Percentiles rank a stretch among this genome's conserved stretches.
These are phyloP conservation scores for Coemansia sp. DNA, from an alignment of 192 early-diverging fungal genomes.

Conservation along the genomic window DNA sequence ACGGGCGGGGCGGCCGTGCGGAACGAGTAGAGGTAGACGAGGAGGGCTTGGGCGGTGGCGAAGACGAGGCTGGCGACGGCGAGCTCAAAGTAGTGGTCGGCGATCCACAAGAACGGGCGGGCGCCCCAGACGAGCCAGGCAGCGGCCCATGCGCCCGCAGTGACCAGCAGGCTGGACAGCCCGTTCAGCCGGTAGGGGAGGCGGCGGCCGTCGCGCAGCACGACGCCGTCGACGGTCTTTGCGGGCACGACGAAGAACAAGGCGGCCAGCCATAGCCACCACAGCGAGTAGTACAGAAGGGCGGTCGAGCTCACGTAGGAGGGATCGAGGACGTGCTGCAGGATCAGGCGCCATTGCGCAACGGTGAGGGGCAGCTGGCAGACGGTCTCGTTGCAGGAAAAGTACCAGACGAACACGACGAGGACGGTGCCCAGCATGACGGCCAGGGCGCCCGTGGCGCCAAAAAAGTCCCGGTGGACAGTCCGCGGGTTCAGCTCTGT, in stretches of 20 bases:
- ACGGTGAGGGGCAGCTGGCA: constrained; percentile 52
- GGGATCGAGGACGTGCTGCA: constrained; percentile 46
- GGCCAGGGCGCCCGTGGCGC: constrained; percentile 58
- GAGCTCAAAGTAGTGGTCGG: constrained; percentile 74
- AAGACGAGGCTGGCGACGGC: constrained; percentile 67
- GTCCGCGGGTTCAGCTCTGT: constrained; percentile 62
- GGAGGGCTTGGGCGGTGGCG: constrained; percentile 60
- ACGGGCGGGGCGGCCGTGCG: constrained; percentile 49
- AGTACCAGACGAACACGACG: constrained; percentile 52
- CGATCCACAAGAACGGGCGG: constrained; percentile 73
- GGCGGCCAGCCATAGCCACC: constrained; percentile 68
- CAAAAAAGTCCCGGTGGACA: constrained; percentile 79
- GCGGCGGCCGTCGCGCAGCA: constrained; percentile 66
- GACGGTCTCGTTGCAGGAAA: constrained; percentile 41
- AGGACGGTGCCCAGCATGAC: constrained; percentile 53
- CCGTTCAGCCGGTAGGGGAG: constrained; percentile 87
- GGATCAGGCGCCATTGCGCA: constrained; percentile 15
- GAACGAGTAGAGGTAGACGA: constrained; percentile 78
- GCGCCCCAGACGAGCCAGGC: constrained; percentile 55
- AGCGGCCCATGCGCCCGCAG: constrained; percentile 42
- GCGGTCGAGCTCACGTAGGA: constrained; percentile 47
- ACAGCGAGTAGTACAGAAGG: constrained; percentile 57
- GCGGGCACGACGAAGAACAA: constrained; percentile 72
- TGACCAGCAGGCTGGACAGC: constrained; percentile 60
- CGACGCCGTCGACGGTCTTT: constrained; percentile 59